A percentile compares a stretch with the other conserved stretches of the same genome.
Conservation (phyloP, 1,139 yeast species). For the Yamadazyma atlantica region DNA sequence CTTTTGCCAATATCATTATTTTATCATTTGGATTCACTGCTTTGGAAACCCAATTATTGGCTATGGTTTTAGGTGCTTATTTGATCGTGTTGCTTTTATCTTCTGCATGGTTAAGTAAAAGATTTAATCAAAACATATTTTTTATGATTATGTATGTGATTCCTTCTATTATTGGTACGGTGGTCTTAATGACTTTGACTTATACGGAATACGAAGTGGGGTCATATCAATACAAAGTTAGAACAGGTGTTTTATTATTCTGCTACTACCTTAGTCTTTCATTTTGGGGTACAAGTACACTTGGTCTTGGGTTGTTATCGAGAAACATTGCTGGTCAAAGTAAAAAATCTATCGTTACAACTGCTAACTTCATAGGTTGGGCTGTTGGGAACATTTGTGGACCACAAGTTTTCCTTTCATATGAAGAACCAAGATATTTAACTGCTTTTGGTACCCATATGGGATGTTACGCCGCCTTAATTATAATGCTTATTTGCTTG, state of each 20-base stretch:
- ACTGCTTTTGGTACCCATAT: slow-evolving; percentile 30
- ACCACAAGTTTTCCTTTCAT: slow-evolving; percentile 28
- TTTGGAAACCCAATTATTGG: slow-evolving; percentile 36
- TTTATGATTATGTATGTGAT: slow-evolving; percentile 29
- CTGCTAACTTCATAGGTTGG: slow-evolving; percentile 28
- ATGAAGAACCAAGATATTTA: slow-evolving; percentile 27
- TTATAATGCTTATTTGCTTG: slow-evolving; percentile 22
- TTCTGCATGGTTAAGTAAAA: slow-evolving; percentile 33
- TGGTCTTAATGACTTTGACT: slow-evolving; percentile 32
- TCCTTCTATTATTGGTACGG: slow-evolving; percentile 38
- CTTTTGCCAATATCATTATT: slow-evolving; percentile 41
- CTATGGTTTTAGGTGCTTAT: slow-evolving; percentile 39
- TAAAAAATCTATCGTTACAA: slow-evolving; percentile 25
- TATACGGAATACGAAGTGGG: slow-evolving; percentile 19
- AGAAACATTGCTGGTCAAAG: slow-evolving; percentile 30
- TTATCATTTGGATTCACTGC: slow-evolving; percentile 34
- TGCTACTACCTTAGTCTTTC: slow-evolving; percentile 32
- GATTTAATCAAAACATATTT: slow-evolving; percentile 17
- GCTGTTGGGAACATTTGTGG: slow-evolving; percentile 32
- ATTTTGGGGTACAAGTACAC: slow-evolving; percentile 23
- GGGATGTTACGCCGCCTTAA: slow-evolving; percentile 28
- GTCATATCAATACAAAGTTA: slow-evolving; percentile 16
- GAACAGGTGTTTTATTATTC: slow-evolving; percentile 20
- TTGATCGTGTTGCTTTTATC: slow-evolving; percentile 31
- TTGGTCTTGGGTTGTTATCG: slow-evolving; percentile 30